Conservation (phyloP, 1,139 yeast genomes). For the Pichia sp. region DNA sequence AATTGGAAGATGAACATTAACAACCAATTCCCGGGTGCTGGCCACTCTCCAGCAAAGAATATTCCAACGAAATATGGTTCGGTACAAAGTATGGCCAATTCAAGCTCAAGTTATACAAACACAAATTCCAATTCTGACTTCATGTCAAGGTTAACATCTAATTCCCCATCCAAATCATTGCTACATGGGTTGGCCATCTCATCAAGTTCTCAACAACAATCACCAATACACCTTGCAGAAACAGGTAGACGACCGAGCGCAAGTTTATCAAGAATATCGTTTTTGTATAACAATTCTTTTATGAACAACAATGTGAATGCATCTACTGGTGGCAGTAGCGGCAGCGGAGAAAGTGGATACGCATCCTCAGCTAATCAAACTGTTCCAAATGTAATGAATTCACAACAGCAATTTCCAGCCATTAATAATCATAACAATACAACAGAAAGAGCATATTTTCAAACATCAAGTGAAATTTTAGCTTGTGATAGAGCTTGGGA, state of each 20-base stretch:
- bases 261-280: conserved; percentile 37
- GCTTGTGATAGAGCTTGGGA: conserved; percentile 40
- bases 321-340: conserved; percentile 3
- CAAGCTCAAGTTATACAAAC: background rate
- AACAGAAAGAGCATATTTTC: conserved; percentile 29
- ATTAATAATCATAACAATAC: background rate
- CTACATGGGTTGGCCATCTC: conserved; percentile 1
- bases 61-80: background rate
- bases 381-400: background rate
- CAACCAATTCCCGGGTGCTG: background rate
- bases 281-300: conserved; percentile 19
- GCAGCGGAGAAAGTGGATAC: conserved; percentile 4
- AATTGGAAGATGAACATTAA: background rate
- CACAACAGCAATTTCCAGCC: background rate
- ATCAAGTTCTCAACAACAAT: conserved; percentile 17
- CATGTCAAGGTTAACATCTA: background rate
- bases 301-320: background rate
- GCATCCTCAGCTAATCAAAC: conserved; percentile 6
- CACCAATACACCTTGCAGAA: conserved; percentile 25
- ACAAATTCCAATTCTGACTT: conserved; percentile 1
- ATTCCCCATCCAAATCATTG: conserved; percentile 6
- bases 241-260: conserved; percentile 29
- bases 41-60: background rate
- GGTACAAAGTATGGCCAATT: background rate
- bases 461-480: conserved; percentile 33